These are phyloP conservation scores for Parasarocladium wereldwijsianum DNA, from an alignment of 2,329 filamentous ascomycete species.

Conservation along the genomic window DNA sequence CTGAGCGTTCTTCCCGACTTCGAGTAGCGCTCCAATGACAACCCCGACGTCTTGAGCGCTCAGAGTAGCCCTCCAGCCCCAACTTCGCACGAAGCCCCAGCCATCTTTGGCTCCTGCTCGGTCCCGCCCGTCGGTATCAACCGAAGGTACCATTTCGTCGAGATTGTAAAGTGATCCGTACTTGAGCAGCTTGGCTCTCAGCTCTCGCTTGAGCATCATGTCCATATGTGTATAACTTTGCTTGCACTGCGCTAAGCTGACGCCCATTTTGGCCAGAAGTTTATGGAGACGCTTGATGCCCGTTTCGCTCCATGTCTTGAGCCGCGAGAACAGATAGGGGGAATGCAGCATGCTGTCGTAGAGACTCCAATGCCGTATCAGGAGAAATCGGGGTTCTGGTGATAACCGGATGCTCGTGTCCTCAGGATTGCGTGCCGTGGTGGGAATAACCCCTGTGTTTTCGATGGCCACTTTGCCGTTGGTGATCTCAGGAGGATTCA, in stretches of 20 bases:
- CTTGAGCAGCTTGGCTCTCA: slow-evolving; percentile 73
- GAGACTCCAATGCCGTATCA: slow-evolving; percentile 91
- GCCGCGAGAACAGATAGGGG: slow-evolving; percentile 76
- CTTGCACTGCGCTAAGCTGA: slow-evolving; percentile 83
- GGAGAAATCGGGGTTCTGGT: slow-evolving; percentile 81
- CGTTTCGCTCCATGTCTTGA: slow-evolving; percentile 88
- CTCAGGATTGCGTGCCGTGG: slow-evolving; percentile 73
- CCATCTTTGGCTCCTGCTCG: slow-evolving; percentile 67
- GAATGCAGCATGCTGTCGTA: slow-evolving; percentile 99
- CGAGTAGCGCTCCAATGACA: slow-evolving; percentile 78
- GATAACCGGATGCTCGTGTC: slow-evolving; percentile 87
- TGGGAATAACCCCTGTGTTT: slow-evolving; percentile 70
- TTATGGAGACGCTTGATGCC: slow-evolving; percentile 85
- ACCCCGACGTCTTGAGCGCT: slow-evolving; percentile 92
- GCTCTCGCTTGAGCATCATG: slow-evolving; percentile 81
- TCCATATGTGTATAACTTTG: slow-evolving; percentile 98
- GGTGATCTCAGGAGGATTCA: slow-evolving; percentile 64
- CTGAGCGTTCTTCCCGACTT: slow-evolving; percentile 57
- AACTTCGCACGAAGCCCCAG: slow-evolving; percentile 93
- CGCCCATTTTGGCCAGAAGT: slow-evolving; percentile 93
- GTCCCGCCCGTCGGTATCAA: slow-evolving; percentile 55
- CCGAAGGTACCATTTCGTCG: slow-evolving; percentile 77
- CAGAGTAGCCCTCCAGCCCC: slow-evolving; percentile 93
- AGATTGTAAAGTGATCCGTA: slow-evolving; percentile 90
- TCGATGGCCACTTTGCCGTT: slow-evolving; percentile 50